phyloP scores from a whole-genome alignment of 2,329 filamentous ascomycete genomes.

The Aspergillus versicolor region DNA sequence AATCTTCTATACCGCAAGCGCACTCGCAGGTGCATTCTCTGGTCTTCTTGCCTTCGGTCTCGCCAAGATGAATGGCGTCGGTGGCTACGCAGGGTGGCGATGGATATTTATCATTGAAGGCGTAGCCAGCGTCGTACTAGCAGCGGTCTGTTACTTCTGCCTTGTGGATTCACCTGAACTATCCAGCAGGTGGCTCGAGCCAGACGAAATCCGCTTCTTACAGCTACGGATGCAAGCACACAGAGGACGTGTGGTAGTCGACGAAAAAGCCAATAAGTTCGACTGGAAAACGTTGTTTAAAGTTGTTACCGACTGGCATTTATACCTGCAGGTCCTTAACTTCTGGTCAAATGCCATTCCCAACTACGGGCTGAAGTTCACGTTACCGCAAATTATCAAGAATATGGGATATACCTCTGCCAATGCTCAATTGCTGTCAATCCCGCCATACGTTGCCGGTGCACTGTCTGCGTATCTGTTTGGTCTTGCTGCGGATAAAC shows the following conservation, averaged over 20 bases:
- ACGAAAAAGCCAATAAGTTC: no score
- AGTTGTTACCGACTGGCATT: no score
- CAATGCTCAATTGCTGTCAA: constrained; percentile 28
- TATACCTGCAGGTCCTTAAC: no score
- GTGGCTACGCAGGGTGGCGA: background rate
- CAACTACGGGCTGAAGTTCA: constrained; percentile 33
- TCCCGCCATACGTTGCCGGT: constrained; percentile 36
- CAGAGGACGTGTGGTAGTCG: no score
- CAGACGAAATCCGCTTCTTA: constrained; percentile 27
- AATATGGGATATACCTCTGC: constrained; percentile 43
- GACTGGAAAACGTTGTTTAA: no score
- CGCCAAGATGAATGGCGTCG: background rate
- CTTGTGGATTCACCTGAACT: constrained; percentile 43
- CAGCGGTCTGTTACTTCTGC: constrained; percentile 9
- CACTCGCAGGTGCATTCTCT: background rate
- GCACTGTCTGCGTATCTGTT: constrained; percentile 28
- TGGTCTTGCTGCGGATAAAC: constrained; percentile 37
- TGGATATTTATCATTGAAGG: constrained; percentile 2
- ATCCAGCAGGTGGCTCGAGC: constrained; percentile 36
- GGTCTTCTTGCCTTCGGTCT: background rate
- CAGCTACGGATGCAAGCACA: no score
- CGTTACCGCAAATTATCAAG: constrained; percentile 41
- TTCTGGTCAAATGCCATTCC: no score
- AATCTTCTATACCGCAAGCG: background rate
- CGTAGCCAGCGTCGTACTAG: background rate